A percentile compares a stretch with the other conserved stretches of the same genome.
Evolutionary conservation across 169 alveolate genomes (phyloP).

Genomic region (Eimeria maxima): DNA sequence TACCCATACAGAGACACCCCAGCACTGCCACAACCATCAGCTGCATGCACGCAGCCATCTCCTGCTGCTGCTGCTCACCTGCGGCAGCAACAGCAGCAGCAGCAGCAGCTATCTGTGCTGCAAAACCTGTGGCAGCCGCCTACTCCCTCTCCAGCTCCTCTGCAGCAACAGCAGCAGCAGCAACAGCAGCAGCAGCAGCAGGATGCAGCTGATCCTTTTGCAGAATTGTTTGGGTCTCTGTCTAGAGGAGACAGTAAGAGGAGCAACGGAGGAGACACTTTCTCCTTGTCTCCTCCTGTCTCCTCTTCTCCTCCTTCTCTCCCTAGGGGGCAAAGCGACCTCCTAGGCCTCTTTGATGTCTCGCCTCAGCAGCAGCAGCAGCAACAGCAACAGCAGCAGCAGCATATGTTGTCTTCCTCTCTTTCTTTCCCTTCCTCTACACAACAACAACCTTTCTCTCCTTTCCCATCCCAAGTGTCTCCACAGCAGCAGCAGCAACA

Average conservation of each 20-base stretch:
- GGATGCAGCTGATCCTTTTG: conserved; percentile 31
- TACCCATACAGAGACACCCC: conserved; percentile 33
- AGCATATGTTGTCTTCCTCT: background rate
- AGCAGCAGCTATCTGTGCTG: conserved; percentile 65
- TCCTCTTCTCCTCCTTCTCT: conserved; percentile 6
- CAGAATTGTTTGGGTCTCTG: conserved; percentile 9
- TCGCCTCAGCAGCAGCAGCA: background rate
- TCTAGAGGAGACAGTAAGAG: conserved; percentile 31
- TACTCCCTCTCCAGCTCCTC: background rate
- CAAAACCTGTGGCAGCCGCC: conserved; percentile 68
- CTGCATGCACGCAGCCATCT: conserved; percentile 52
- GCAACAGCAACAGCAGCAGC: conserved; percentile 63
- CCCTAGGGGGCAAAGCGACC: conserved; percentile 30
- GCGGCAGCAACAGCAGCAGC: conserved; percentile 22
- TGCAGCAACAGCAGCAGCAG: conserved; percentile 19
- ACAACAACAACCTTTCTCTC: background rate
- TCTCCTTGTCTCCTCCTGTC: background rate
- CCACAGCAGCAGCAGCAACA: conserved; percentile 35
- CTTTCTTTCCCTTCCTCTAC: background rate
- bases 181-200: conserved; percentile 54
- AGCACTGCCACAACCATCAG: conserved; percentile 45
- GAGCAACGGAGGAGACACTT: background rate
- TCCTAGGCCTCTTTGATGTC: conserved; percentile 33
- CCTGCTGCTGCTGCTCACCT: conserved; percentile 42
- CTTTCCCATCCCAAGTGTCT: background rate